Evolutionary conservation across 257 asterid species (phyloP), one percentile per base, ranked within the genome.

Genomic region (Haberlea rhodopensis): DNA sequence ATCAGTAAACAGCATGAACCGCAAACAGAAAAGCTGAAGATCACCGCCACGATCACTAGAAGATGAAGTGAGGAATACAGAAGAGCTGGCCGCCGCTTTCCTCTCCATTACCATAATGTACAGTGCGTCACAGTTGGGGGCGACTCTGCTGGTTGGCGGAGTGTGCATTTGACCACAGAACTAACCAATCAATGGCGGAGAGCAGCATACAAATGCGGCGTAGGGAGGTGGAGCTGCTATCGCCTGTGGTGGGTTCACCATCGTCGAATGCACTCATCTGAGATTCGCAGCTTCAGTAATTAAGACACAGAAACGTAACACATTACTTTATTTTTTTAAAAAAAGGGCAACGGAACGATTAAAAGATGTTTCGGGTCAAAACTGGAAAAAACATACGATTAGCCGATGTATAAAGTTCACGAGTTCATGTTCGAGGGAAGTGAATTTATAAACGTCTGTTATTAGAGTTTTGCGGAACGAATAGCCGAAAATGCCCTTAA

Each of bases 271-370:
- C 78, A 72, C 72, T 71, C 80, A 53, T 71, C 75, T 74, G 71
- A 80, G 84, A 88, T 82, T 87, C 88, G 86, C 78, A 86, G 85
- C 88, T 81, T 75, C 62, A 62, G 75, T 51, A 31, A 73, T 74
- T 72, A 55, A 69, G 85, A 68, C 82, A 79, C 81, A 68, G 56
- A 23, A 5, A 22, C 21, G 63, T 1, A n/a, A n/a, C n/a, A n/a
- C 16, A 32, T 40, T 4, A 23, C 23, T 53, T 54, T 31, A 43
- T 19, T 8, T 11, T 31, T 63, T 22, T 43, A 62, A 66, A 65
- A 27, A 54, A 6, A 71, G n/a, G n/a, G n/a, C n/a, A n/a, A n/a
- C n/a, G n/a, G n/a, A n/a, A n/a, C n/a, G n/a, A n/a, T n/a, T 8
- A 25, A 43, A 23, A 69, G 58, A 5, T 0, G n/a, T n/a, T n/a